These are phyloP conservation scores for Rhizopus sp. DNA, from an alignment of 371 early-diverging fungal species.

Conservation along the genomic window DNA sequence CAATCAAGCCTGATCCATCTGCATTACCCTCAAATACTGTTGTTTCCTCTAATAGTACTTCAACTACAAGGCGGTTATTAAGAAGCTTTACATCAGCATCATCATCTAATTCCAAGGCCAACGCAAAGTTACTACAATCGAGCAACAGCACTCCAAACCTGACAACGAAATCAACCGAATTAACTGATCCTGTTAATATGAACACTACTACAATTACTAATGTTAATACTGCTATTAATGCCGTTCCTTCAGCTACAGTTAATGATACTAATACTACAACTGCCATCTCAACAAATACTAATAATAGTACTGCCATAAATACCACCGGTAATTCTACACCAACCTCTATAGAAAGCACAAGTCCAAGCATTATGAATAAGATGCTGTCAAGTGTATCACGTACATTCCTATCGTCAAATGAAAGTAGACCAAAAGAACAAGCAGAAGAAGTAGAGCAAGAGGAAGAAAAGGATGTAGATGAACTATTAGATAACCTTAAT, in stretches of 20 bases:
- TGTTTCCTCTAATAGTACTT: slow-evolving; percentile 19
- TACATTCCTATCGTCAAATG: slow-evolving; percentile 33
- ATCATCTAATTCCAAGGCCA: not conserved
- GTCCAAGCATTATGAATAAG: slow-evolving; percentile 31
- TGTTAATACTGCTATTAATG: too few relatives aligned
- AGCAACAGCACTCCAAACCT: slow-evolving; percentile 13
- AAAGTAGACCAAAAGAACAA: slow-evolving; percentile 11
- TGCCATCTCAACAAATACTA: not conserved
- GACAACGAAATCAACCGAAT: not conserved
- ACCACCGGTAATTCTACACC: not conserved
- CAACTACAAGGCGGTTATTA: slow-evolving; percentile 26
- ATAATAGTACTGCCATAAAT: not conserved
- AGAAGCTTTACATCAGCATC: slow-evolving; percentile 44
- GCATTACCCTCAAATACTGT: slow-evolving; percentile 27
- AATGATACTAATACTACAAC: not conserved
- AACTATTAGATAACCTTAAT: slow-evolving; percentile 52
- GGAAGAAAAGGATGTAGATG: slow-evolving; percentile 33
- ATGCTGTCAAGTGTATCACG: slow-evolving; percentile 35
- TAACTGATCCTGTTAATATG: not conserved
- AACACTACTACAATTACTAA: too few relatives aligned
- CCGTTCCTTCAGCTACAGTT: not conserved
- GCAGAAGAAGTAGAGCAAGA: slow-evolving; percentile 11
- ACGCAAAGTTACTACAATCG: slow-evolving; percentile 3
- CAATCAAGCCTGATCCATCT: slow-evolving; percentile 43
- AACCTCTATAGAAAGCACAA: slow-evolving; percentile 11